A percentile compares a stretch with the other conserved stretches of the same genome.
Conservation (phyloP, 2,329 filamentous ascomycete species). For the Fusarium pseudograminearum region DNA sequence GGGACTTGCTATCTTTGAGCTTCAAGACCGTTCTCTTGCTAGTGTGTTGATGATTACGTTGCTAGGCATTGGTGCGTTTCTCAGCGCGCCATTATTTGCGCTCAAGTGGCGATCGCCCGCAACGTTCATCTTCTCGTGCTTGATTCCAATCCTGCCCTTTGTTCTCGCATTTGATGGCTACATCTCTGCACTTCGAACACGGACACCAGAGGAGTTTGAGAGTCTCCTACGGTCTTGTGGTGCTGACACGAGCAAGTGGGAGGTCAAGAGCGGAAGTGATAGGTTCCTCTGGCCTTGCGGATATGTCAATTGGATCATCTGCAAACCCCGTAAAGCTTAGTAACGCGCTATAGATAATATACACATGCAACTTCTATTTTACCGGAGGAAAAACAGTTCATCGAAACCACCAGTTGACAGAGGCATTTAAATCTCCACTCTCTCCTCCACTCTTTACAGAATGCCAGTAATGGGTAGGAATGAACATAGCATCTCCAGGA, state of each 20-base stretch:
- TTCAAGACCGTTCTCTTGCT: slow-evolving; percentile 73
- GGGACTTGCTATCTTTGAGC: slow-evolving; percentile 78
- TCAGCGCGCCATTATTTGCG: slow-evolving; percentile 65
- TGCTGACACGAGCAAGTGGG: slow-evolving; percentile 61
- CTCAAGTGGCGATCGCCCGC: slow-evolving; percentile 64
- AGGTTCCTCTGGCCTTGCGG: slow-evolving; percentile 64
- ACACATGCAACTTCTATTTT: neutral
- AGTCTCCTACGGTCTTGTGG: slow-evolving; percentile 66
- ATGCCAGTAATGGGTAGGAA: slow-evolving; percentile 61
- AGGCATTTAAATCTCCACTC: slow-evolving; percentile 55
- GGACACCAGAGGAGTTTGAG: slow-evolving; percentile 74
- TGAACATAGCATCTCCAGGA: slow-evolving; percentile 61
- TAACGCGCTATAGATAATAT: neutral
- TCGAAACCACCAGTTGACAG: slow-evolving; percentile 62
- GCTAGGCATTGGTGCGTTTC: slow-evolving; percentile 64
- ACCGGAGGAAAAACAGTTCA: slow-evolving; percentile 35
- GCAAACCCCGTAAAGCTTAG: slow-evolving; percentile 52
- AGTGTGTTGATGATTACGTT: slow-evolving; percentile 66
- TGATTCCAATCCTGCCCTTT: slow-evolving; percentile 74
- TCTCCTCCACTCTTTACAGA: slow-evolving; percentile 56
- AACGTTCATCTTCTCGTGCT: slow-evolving; percentile 74
- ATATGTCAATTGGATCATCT: slow-evolving; percentile 65
- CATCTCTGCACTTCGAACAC: slow-evolving; percentile 74
- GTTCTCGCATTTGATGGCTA: slow-evolving; percentile 77
- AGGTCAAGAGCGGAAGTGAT: slow-evolving; percentile 61